Percentiles rank a stretch among this genome's conserved stretches.
These are phyloP conservation scores for Striga asiatica DNA, from an alignment of 257 asterid species.

Conservation along the genomic window DNA sequence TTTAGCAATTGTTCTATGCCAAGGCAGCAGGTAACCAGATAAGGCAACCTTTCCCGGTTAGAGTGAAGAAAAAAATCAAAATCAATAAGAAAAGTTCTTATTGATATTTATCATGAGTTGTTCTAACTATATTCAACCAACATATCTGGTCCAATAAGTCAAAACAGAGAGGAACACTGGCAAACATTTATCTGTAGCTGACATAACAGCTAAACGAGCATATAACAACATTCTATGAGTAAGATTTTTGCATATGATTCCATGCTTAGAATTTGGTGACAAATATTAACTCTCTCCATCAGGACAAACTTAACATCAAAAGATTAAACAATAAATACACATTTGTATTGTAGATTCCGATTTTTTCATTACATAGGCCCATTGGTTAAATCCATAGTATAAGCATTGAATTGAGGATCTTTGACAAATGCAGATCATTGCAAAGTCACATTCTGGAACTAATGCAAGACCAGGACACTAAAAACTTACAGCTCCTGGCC, in stretches of 20 bases:
- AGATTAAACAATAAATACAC: constrained; percentile 1
- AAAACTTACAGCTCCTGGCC: constrained; percentile 85
- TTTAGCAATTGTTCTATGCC: neutral
- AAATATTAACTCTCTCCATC: too few species aligned
- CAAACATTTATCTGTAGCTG: too few species aligned
- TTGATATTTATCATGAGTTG: neutral
- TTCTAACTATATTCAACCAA: constrained; percentile 6
- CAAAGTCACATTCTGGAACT: neutral
- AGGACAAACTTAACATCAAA: too few species aligned
- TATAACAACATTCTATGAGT: neutral
- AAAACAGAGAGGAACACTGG: too few species aligned
- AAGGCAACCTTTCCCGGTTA: neutral
- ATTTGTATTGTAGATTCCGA: neutral
- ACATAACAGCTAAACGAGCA: neutral
- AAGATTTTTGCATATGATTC: too few species aligned
- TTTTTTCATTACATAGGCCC: neutral
- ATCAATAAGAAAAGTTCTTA: neutral
- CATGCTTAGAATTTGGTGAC: too few species aligned
- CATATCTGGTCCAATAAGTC: neutral
- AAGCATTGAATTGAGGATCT: neutral
- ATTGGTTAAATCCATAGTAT: too few species aligned
- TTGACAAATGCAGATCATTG: neutral
- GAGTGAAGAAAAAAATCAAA: constrained; percentile 1
- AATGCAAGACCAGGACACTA: neutral
- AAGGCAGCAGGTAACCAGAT: constrained; percentile 1